Evolutionary conservation across 2,329 filamentous ascomycete genomes (phyloP), one percentile per base, ranked within the genome.

Genomic region (Cordyceps pruinosa): DNA sequence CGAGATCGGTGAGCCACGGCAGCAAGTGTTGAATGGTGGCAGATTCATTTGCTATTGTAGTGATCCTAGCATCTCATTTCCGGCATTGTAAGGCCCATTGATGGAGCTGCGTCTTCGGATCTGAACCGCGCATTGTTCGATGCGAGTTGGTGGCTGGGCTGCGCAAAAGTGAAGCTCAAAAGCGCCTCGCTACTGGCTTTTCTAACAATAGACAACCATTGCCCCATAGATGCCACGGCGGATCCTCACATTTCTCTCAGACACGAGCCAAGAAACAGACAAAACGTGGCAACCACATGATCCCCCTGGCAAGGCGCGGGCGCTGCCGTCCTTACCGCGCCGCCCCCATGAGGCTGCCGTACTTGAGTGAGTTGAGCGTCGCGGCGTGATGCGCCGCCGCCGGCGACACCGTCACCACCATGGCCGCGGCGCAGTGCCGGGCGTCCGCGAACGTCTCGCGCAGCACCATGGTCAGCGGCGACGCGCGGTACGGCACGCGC

Each of bases 351-450:
- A 76, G 50, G 58, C 69, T 72, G 2, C 69, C 74, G 60, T 76
- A 76, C 56, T 75, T 75, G 15, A 76, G 63, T 6, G 73, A 73
- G 61, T 75, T 75, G 60, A 72, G 64, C 1, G 73, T 75, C 2
- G 73, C 73, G 1, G 68, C 64, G 60, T 65, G 73, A 39, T 75
- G 70, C 10, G 62, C 65, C 25, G 55, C 59, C 4, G 68, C 65
- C 1, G 72, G 72, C 1, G 73, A 75, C 1, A 73, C 64, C 0
- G 73, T 76, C 34, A 64, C 61, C 48, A 65, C 61, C 51, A 65
- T 62, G n/a, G 48, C 47, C 2, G 61, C 59, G 41, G 39, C 60
- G 9, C 58, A 59, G 15, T 54, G 46, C 21, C 53, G 48, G 4
- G 45, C 37, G 13, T 37, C 48, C 19, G 55, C 21, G 48, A 76